Percentiles rank a stretch among this genome's conserved stretches.
These are phyloP conservation scores for Xylaria flabelliformis DNA, from an alignment of 495 filamentous ascomycete genomes.

Conservation along the genomic window DNA sequence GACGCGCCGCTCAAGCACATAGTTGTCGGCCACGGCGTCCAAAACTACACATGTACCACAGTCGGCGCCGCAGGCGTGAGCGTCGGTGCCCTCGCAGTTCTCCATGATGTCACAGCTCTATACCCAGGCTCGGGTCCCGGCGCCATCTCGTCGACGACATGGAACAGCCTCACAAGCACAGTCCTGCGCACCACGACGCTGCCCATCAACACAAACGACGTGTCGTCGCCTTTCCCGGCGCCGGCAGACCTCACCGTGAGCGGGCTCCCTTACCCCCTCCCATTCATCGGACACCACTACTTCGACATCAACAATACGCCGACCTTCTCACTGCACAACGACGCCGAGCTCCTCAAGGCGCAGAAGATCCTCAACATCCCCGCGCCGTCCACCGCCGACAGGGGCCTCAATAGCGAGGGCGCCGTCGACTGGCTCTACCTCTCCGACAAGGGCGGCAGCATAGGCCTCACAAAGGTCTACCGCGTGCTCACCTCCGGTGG, in stretches of 20 bases:
- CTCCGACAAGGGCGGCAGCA: slow-evolving; percentile 53
- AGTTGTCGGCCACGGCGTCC: slow-evolving; percentile 72
- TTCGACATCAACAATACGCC: slow-evolving; percentile 62
- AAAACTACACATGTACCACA: slow-evolving; percentile 74
- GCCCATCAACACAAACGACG: slow-evolving; percentile 47
- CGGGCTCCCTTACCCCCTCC: slow-evolving; percentile 37
- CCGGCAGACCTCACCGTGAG: slow-evolving; percentile 43
- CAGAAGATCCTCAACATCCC: slow-evolving; percentile 55
- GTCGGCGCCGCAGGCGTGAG: slow-evolving; percentile 42
- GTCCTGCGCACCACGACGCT: slow-evolving; percentile 42
- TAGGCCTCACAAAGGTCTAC: slow-evolving; percentile 63
- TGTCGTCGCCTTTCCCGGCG: slow-evolving; percentile 50
- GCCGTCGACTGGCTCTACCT: slow-evolving; percentile 73
- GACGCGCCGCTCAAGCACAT: slow-evolving; percentile 62
- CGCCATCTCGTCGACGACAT: slow-evolving; percentile 38
- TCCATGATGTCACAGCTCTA: slow-evolving; percentile 64
- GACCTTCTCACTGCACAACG: slow-evolving; percentile 61
- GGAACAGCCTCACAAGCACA: slow-evolving; percentile 40
- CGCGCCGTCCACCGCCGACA: slow-evolving; percentile 58
- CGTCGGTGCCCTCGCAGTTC: slow-evolving; percentile 69
- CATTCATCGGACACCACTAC: slow-evolving; percentile 67
- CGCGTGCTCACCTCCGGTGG: slow-evolving; percentile 74
- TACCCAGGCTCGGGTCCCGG: slow-evolving; percentile 47
- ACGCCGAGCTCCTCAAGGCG: slow-evolving; percentile 46
- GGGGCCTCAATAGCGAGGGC: slow-evolving; percentile 49